Conservation (phyloP, 192 early-diverging fungal genomes). For the Podila verticillata region DNA sequence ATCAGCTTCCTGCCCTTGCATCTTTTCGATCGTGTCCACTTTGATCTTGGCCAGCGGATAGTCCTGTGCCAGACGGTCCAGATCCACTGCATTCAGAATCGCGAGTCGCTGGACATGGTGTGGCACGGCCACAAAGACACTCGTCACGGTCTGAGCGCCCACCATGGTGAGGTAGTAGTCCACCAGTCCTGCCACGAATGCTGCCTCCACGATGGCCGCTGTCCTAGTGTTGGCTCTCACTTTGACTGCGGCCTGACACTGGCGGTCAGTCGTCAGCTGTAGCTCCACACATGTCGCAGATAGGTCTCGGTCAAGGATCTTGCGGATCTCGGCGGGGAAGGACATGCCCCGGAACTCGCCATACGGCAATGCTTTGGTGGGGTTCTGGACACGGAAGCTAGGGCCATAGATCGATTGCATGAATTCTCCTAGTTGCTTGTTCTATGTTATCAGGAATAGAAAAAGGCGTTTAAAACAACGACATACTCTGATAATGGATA, state of each 20-base stretch:
- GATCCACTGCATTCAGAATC: constrained; percentile 12
- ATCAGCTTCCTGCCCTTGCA: constrained; percentile 68
- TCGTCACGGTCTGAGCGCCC: constrained; percentile 10
- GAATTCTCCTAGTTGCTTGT: constrained; percentile 57
- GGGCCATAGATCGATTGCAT: constrained; percentile 60
- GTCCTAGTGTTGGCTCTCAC: constrained; percentile 16
- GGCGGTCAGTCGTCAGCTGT: constrained; percentile 8
- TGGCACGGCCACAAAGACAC: constrained; percentile 56
- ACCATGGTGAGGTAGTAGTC: constrained; percentile 47
- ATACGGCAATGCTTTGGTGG: constrained; percentile 33
- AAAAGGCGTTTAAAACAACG: background rate
- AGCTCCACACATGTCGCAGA: constrained; percentile 55
- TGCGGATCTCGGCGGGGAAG: constrained; percentile 28
- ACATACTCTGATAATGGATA: background rate
- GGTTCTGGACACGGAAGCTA: constrained; percentile 25
- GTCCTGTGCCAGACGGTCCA: constrained; percentile 6
- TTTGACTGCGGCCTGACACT: background rate
- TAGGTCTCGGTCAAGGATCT: constrained; percentile 34
- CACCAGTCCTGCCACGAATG: constrained; percentile 46
- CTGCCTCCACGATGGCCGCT: constrained; percentile 37
- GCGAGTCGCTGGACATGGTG: constrained; percentile 59
- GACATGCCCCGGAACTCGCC: constrained; percentile 17
- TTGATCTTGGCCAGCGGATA: constrained; percentile 36
- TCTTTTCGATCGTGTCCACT: constrained; percentile 62
- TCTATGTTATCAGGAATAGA: constrained; percentile 30